Evolutionary conservation across 2,329 filamentous ascomycete species (phyloP).

Genomic region (Pyrenophora teres): DNA sequence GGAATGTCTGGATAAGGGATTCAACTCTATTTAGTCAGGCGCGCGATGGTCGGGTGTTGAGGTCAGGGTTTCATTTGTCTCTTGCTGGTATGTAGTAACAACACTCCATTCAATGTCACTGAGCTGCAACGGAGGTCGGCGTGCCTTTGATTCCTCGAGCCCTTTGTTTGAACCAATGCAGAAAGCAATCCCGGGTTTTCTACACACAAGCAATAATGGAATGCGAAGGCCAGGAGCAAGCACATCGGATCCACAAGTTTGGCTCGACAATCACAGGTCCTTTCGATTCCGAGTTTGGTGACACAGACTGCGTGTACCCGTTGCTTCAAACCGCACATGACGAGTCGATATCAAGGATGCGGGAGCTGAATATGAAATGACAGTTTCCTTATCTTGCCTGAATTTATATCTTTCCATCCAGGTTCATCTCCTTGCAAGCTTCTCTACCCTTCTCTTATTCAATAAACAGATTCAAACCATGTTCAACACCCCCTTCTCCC

Average conservation of each 20-base stretch:
- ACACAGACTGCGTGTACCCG: conserved; percentile 3
- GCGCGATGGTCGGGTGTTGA: conserved; percentile 33
- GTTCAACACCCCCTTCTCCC: conserved; percentile 3
- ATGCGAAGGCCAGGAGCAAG: too few relatives aligned
- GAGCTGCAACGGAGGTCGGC: conserved; percentile 2
- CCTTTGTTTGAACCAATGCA: too few relatives aligned
- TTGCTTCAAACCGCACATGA: conserved; percentile 3
- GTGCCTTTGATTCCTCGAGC: background rate
- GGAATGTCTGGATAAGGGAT: conserved; percentile 24
- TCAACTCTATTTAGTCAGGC: conserved; percentile 32
- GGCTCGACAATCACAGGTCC: conserved; percentile 1
- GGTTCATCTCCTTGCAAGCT: background rate
- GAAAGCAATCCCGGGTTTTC: background rate
- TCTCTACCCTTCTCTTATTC: background rate
- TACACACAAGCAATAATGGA: background rate
- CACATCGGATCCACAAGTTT: background rate
- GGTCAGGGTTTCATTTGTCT: conserved; percentile 25
- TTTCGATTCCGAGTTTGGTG: conserved; percentile 3
- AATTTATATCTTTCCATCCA: too few relatives aligned
- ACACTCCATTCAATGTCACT: conserved; percentile 12
- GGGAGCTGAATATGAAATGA: background rate
- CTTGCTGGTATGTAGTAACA: conserved; percentile 36
- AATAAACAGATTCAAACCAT: background rate
- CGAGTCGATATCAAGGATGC: background rate
- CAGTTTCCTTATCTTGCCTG: background rate